Evolutionary conservation across 805 yeast species (phyloP).

Genomic region (Teunomyces lycoperdinae): DNA sequence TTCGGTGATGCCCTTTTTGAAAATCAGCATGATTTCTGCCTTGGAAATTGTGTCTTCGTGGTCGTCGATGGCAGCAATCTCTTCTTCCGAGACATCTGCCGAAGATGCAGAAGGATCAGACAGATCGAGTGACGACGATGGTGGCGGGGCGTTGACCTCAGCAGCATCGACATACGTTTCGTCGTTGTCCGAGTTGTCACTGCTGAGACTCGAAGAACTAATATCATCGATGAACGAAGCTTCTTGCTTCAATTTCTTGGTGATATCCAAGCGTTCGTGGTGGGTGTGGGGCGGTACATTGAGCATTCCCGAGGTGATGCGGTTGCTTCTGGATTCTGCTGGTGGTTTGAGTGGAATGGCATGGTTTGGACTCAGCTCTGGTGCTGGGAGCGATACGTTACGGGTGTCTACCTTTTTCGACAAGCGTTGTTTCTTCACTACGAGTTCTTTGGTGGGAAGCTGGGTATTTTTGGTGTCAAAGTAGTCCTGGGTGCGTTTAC

Average conservation of each 20-base stretch:
- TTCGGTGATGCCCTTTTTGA: slow-evolving; percentile 18
- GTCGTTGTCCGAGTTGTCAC: background rate
- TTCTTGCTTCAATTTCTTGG: background rate
- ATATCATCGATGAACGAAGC: background rate
- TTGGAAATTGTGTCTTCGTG: slow-evolving; percentile 13
- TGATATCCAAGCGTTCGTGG: slow-evolving; percentile 19
- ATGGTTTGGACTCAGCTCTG: slow-evolving; percentile 17
- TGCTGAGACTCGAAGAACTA: background rate
- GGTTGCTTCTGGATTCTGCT: slow-evolving; percentile 10
- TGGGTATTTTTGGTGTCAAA: slow-evolving; percentile 22
- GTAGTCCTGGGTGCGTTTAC: slow-evolving; percentile 19
- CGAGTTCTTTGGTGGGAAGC: slow-evolving; percentile 18
- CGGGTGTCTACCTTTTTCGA: slow-evolving; percentile 13
- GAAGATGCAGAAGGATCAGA: background rate
- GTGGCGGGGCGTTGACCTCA: background rate
- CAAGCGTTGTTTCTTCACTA: slow-evolving; percentile 2
- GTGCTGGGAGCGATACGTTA: slow-evolving; percentile 36
- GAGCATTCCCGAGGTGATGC: slow-evolving; percentile 45
- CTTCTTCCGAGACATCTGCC: background rate
- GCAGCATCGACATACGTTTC: background rate
- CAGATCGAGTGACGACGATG: background rate
- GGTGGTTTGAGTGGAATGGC: slow-evolving; percentile 24
- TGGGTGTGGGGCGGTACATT: slow-evolving; percentile 30
- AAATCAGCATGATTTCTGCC: slow-evolving; percentile 19
- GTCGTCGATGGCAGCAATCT: background rate